phyloP scores from a whole-genome alignment of 2,329 filamentous ascomycete species.

The Thelonectria blattea region DNA sequence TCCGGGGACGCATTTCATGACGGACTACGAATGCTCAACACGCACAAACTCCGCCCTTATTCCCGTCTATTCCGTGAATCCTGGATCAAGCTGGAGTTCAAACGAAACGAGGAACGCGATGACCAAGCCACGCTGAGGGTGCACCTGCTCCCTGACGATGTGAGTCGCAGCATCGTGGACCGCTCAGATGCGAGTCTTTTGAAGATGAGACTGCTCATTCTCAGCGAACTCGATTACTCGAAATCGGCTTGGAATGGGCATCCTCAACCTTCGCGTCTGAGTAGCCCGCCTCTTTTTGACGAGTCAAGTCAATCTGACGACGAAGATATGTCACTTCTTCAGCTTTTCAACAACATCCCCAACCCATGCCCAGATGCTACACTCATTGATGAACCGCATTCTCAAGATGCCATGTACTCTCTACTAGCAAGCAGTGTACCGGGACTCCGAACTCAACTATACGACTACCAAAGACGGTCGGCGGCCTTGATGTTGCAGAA shows the following conservation, averaged over 20 bases:
- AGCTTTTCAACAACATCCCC: conserved; percentile 75
- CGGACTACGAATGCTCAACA: conserved; percentile 35
- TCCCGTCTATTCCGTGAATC: conserved; percentile 41
- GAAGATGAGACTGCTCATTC: conserved; percentile 53
- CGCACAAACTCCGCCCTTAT: conserved; percentile 33
- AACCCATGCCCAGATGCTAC: conserved; percentile 67
- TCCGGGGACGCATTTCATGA: neutral
- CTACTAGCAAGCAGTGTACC: conserved; percentile 59
- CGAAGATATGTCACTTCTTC: conserved; percentile 60
- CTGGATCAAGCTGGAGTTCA: conserved; percentile 55
- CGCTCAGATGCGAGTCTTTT: conserved; percentile 53
- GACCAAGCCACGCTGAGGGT: conserved; percentile 53
- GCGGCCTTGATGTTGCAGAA: conserved; percentile 84
- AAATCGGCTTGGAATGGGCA: conserved; percentile 59
- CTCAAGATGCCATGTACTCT: conserved; percentile 59
- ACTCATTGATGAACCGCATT: conserved; percentile 55
- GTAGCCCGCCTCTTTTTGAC: conserved; percentile 16
- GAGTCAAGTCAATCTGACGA: conserved; percentile 36
- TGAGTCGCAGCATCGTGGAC: conserved; percentile 58
- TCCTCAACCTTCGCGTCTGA: conserved; percentile 3
- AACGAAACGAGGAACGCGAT: conserved; percentile 26
- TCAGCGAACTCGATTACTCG: conserved; percentile 63
- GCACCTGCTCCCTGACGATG: conserved; percentile 71
- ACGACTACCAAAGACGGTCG: conserved; percentile 81
- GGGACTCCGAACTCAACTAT: conserved; percentile 70